These are phyloP conservation scores for Tremella mesenterica DNA, from an alignment of 768 basidiomycete genomes.

Conservation along the genomic window DNA sequence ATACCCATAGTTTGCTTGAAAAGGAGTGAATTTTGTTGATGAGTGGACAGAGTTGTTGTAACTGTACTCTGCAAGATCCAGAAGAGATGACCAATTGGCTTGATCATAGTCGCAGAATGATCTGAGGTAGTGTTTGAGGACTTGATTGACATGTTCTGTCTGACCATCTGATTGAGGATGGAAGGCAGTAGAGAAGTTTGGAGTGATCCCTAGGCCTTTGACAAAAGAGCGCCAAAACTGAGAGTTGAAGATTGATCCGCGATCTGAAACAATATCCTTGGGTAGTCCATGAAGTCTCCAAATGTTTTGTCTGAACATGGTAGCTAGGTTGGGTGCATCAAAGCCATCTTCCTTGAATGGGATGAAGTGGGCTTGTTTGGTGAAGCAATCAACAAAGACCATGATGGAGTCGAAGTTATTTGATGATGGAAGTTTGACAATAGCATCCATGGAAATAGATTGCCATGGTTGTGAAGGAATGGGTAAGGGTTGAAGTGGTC, in stretches of 20 bases:
- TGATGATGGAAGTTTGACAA: constrained; percentile 36
- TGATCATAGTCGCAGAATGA: constrained; percentile 1
- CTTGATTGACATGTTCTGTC: constrained; percentile 48
- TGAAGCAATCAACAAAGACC: constrained; percentile 46
- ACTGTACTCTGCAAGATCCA: background rate
- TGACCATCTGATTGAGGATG: constrained; percentile 50
- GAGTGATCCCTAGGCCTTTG: constrained; percentile 3
- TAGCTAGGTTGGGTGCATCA: background rate
- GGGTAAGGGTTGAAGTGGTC: background rate
- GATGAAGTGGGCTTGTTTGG: constrained; percentile 48
- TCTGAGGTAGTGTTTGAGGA: constrained; percentile 40
- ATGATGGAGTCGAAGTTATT: constrained; percentile 46
- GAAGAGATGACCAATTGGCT: background rate
- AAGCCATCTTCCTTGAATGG: constrained; percentile 24
- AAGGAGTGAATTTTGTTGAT: background rate
- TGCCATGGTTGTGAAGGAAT: constrained; percentile 31
- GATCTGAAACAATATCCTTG: constrained; percentile 4
- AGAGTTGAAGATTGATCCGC: constrained; percentile 1
- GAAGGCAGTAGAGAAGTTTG: constrained; percentile 46
- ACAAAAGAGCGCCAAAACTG: constrained; percentile 8
- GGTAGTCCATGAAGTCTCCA: constrained; percentile 5
- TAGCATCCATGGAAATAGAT: constrained; percentile 46
- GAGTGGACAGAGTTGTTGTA: constrained; percentile 5
- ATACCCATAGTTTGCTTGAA: constrained; percentile 1
- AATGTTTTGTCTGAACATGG: background rate